Conservation (phyloP, 768 basidiomycete genomes). For the Cyathus striatus region DNA sequence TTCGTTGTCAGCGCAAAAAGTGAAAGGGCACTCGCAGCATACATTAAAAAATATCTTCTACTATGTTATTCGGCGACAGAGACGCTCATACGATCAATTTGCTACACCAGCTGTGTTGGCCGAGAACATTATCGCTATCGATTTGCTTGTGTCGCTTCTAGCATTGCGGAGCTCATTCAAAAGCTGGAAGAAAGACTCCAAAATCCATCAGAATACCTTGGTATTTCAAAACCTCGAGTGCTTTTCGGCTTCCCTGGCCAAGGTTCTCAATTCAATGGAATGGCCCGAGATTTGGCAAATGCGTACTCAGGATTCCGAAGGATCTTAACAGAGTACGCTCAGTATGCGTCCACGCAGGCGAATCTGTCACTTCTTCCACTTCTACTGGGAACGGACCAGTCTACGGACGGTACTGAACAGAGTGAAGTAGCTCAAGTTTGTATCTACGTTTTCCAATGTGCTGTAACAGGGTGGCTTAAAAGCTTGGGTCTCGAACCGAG, state of each 20-base stretch:
- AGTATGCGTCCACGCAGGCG: conserved; percentile 17
- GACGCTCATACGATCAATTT: conserved; percentile 22
- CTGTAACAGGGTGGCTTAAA: conserved; percentile 23
- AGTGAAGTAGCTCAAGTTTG: conserved; percentile 28
- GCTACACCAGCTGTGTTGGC: conserved; percentile 29
- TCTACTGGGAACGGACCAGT: conserved; percentile 18
- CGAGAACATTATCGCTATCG: conserved; percentile 29
- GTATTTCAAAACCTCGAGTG: conserved; percentile 7
- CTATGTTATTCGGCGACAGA: conserved; percentile 19
- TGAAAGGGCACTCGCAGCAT: conserved; percentile 19
- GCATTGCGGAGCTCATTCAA: conserved; percentile 25
- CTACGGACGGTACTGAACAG: conserved; percentile 17
- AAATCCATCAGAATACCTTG: conserved; percentile 4
- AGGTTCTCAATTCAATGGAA: conserved; percentile 30
- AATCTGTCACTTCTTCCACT: conserved; percentile 22
- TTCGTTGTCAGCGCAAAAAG: conserved; percentile 31
- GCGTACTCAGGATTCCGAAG: conserved; percentile 21
- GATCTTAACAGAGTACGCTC: conserved; percentile 19
- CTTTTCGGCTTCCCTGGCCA: conserved; percentile 31
- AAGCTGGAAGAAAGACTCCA: conserved; percentile 18
- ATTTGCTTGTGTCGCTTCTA: conserved; percentile 23
- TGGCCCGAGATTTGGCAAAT: conserved; percentile 24
- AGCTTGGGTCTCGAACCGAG: conserved; percentile 19
- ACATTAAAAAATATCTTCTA: conserved; percentile 24
- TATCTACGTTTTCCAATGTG: conserved; percentile 31